Conservation (phyloP, 495 filamentous ascomycete genomes). For the Penicillium nucicola region DNA sequence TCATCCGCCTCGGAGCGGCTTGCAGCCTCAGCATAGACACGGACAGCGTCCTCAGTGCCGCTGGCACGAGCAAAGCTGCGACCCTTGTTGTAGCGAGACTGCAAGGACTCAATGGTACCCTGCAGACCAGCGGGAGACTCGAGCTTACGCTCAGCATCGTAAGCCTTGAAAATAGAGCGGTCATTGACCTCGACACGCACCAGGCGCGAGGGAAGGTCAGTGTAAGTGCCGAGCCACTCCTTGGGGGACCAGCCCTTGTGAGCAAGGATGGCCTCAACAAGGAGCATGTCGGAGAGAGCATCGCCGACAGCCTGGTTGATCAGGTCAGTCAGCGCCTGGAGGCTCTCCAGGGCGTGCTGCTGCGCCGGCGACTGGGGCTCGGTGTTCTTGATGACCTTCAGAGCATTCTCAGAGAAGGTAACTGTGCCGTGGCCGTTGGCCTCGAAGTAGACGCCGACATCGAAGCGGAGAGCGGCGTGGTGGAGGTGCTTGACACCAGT, state of each 20-base stretch:
- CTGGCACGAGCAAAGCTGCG: slow-evolving; percentile 87
- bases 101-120: slow-evolving; percentile 76
- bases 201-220: slow-evolving; percentile 93
- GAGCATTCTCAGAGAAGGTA: slow-evolving; percentile 80
- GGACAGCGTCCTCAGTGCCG: slow-evolving; percentile 92
- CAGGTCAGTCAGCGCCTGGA: slow-evolving; percentile 76
- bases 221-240: slow-evolving; percentile 92
- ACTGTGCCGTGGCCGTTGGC: slow-evolving; percentile 98
- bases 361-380: slow-evolving; percentile 90
- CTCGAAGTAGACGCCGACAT: slow-evolving; percentile 97
- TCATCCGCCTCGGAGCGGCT: slow-evolving; percentile 81
- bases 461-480: slow-evolving; percentile 85
- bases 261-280: slow-evolving; percentile 92
- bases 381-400: slow-evolving; percentile 69
- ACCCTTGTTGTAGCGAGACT: slow-evolving; percentile 87
- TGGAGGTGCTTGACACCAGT: slow-evolving; percentile 98
- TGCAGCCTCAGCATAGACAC: slow-evolving; percentile 96
- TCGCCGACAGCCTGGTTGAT: slow-evolving; percentile 99
- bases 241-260: slow-evolving; percentile 89
- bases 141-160: slow-evolving; percentile 86
- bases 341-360: slow-evolving; percentile 74
- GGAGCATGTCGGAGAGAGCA: slow-evolving; percentile 90
- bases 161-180: slow-evolving; percentile 82
- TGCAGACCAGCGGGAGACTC: slow-evolving; percentile 77
- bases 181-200: slow-evolving; percentile 86